A percentile compares a stretch with the other conserved stretches of the same genome.
phyloP scores from a whole-genome alignment of 805 yeast genomes.

The Spencermartinsiella europaea region DNA sequence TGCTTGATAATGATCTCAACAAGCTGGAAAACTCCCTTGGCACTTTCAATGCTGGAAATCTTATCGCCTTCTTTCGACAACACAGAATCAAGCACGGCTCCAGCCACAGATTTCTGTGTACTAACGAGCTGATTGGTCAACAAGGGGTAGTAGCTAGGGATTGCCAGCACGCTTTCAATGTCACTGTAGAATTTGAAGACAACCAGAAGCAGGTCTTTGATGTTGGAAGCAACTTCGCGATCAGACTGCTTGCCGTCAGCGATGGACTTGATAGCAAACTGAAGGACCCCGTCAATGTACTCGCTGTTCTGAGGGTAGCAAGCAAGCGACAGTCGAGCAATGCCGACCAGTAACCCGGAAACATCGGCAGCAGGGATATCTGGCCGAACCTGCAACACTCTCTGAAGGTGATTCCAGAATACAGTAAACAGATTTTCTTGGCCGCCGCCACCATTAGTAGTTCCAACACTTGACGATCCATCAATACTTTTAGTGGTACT shows the following conservation, averaged over 20 bases:
- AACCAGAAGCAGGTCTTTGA: conserved; percentile 30
- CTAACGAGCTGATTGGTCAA: conserved; percentile 46
- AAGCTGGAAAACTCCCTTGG: conserved; percentile 56
- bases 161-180: conserved; percentile 30
- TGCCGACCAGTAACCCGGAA: conserved; percentile 58
- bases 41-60: conserved; percentile 43
- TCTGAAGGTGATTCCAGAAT: conserved; percentile 61
- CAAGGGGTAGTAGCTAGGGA: conserved; percentile 50
- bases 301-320: conserved; percentile 60
- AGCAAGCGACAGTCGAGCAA: conserved; percentile 56
- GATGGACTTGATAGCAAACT: conserved; percentile 39
- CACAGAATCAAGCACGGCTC: conserved; percentile 56
- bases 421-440: conserved; percentile 45
- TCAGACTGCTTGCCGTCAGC: conserved; percentile 23
- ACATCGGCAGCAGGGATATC: conserved; percentile 64
- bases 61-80: conserved; percentile 37
- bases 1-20: conserved; percentile 48
- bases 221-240: conserved; percentile 25
- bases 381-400: conserved; percentile 52
- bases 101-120: conserved; percentile 54
- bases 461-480: conserved; percentile 8
- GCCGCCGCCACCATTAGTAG: conserved; percentile 2
- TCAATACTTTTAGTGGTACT: background rate
- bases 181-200: conserved; percentile 28
- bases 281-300: conserved; percentile 57